Evolutionary conservation across 331 rosid genomes (phyloP).

Genomic region (Erythrophleum ivorense): DNA sequence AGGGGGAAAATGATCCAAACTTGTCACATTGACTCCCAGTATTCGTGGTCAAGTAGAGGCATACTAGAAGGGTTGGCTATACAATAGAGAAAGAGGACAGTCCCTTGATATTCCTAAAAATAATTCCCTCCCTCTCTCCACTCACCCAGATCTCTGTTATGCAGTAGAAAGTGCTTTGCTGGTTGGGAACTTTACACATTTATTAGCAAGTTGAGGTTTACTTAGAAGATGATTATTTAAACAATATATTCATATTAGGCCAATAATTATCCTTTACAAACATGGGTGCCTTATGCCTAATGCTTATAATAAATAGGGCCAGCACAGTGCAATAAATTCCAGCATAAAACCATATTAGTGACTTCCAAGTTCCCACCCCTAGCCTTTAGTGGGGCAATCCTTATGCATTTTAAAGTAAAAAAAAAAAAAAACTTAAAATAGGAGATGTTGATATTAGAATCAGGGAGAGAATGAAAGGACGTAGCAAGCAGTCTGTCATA

Average conservation of each 20-base stretch:
- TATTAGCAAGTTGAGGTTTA: neutral
- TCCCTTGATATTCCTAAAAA: slow-evolving; percentile 5
- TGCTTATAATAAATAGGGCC: slow-evolving; percentile 2
- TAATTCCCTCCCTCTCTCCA: slow-evolving; percentile 16
- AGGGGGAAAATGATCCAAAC: neutral
- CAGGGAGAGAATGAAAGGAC: slow-evolving; percentile 4
- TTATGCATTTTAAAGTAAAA: slow-evolving; percentile 28
- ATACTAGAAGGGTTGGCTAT: neutral
- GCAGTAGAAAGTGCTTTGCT: neutral
- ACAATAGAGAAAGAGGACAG: slow-evolving; percentile 3
- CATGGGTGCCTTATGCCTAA: neutral
- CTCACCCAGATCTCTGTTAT: neutral
- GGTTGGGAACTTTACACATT: slow-evolving; percentile 1
- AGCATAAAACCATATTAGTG: neutral
- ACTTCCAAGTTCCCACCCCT: slow-evolving; percentile 12
- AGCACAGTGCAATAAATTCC: neutral
- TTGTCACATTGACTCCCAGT: neutral
- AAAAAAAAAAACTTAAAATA: slow-evolving; percentile 26
- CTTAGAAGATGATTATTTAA: neutral
- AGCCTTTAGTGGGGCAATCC: slow-evolving; percentile 1
- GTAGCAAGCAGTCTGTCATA: slow-evolving; percentile 24
- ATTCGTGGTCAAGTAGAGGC: neutral
- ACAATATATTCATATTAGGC: neutral
- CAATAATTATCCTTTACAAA: neutral
- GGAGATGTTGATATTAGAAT: neutral